Base-by-base conservation (phyloP, 257 asterid species). In the Schizonepeta tenuifolia region DNA sequence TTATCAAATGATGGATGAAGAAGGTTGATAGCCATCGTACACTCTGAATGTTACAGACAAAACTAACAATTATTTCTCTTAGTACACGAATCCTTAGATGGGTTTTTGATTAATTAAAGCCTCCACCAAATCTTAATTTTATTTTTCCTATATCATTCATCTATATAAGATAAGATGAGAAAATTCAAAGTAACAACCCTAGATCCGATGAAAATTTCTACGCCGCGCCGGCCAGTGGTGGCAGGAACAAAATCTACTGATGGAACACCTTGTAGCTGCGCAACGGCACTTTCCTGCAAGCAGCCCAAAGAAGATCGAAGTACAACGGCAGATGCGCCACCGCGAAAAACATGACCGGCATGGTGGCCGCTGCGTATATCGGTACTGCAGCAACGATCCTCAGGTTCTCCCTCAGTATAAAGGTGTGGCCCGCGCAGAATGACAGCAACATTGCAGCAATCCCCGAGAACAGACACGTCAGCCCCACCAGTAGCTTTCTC, bases 351-450 rank as follows among this genome's bases (percentile, higher is more conserved):
- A 79, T 65, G 51, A 85, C 82, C 2, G 91, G 95, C 24, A 83
- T 15, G 33, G 83, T 75, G 31, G 87, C 84, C 5, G 65, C 40
- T 0, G 81, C 77, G 28, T 87, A 89, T 21, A 89, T 76, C 1
- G 93, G 87, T 64, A 78, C 18, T 7, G 84, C 84, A 0, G 75
- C 87, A 36, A 36, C 1, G 1, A 12, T 7, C 35, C 57, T 75
- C 36, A 82, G 65, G 20, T 65, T 69, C 13, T 84, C 79, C 69
- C 50, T 63, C 15, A 89, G 69, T 41, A 82, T 69, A 65, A 89
- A 89, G 24, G 83, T 82, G 51, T 88, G 88, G 1, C 87, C 95
- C 11, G 92, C 95, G 38, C 92, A 83, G 66, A 86, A 88, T 0
- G 88, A 78, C 65, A 83, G 31, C 74, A 87, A 61, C 67, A 89